Conservation (phyloP, 768 basidiomycete species). For the Rhodotorula taiwanensis region DNA sequence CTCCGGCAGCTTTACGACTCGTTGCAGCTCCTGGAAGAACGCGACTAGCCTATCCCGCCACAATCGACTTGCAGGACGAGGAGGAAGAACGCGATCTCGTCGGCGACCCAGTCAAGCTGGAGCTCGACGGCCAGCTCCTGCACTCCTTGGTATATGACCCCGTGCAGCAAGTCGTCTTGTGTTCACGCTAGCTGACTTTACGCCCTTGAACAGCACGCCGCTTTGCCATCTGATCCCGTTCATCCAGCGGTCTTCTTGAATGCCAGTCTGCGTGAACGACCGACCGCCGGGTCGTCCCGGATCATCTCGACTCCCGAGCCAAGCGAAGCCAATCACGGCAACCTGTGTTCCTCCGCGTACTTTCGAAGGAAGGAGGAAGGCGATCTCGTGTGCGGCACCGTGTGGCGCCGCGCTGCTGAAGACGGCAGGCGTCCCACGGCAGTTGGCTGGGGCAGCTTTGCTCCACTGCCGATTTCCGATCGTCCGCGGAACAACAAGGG, state of each 20-base stretch:
- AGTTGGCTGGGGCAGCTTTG: constrained; percentile 16
- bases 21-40: not conserved
- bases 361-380: too few relatives aligned
- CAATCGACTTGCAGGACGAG: constrained; percentile 2
- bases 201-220: not conserved
- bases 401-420: constrained; percentile 9
- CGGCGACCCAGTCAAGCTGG: constrained; percentile 1
- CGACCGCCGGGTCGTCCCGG: not conserved
- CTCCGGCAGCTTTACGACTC: constrained; percentile 6
- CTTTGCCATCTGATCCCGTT: constrained; percentile 1
- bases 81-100: constrained; percentile 11
- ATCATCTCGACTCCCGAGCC: constrained; percentile 3
- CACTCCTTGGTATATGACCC: constrained; percentile 3
- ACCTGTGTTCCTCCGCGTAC: not conserved
- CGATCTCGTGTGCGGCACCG: too few relatives aligned
- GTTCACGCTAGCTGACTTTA: too few relatives aligned
- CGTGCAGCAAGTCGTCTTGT: too few relatives aligned
- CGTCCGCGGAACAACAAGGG: not conserved
- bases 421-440: not conserved
- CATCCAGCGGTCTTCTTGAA: constrained; percentile 27
- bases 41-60: not conserved
- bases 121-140: not conserved
- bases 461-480: not conserved
- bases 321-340: constrained; percentile 17
- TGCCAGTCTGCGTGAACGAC: not conserved